Conservation (phyloP, 2,329 filamentous ascomycete genomes). For the Mycosphaerella arachidis region DNA sequence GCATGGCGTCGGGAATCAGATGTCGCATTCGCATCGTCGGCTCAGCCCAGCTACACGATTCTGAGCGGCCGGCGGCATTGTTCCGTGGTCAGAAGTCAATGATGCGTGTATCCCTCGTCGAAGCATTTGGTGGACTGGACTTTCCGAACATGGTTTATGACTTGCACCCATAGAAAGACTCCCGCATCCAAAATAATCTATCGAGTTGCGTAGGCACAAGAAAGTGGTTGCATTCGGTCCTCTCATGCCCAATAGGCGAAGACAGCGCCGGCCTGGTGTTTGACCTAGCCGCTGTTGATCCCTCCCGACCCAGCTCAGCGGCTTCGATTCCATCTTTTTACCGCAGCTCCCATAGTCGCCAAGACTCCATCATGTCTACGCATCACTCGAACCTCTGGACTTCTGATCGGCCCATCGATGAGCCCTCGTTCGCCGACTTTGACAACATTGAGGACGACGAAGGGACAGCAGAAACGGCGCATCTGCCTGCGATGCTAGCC, state of each 20-base stretch:
- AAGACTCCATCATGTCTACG: neutral
- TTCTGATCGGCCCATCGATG: neutral
- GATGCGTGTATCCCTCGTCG: neutral
- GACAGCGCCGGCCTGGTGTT: neutral
- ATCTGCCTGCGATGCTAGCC: neutral
- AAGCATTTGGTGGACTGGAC: neutral
- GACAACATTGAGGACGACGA: neutral
- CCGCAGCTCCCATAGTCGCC: neutral
- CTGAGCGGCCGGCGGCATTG: neutral
- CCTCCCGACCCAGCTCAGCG: neutral
- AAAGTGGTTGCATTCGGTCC: neutral
- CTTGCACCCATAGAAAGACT: neutral
- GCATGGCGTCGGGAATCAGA: neutral
- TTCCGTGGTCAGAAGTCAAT: neutral
- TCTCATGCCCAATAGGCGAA: neutral
- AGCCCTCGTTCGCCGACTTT: neutral
- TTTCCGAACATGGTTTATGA: neutral
- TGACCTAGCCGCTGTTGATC: neutral
- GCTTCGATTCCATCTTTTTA: neutral
- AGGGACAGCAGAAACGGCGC: neutral
- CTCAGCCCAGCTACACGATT: neutral
- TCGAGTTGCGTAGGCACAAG: neutral
- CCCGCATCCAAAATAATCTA: neutral
- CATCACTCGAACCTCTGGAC: neutral
- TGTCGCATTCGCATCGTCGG: neutral